phyloP scores from a whole-genome alignment of 495 filamentous ascomycete species.

The Aspergillus leporis region DNA sequence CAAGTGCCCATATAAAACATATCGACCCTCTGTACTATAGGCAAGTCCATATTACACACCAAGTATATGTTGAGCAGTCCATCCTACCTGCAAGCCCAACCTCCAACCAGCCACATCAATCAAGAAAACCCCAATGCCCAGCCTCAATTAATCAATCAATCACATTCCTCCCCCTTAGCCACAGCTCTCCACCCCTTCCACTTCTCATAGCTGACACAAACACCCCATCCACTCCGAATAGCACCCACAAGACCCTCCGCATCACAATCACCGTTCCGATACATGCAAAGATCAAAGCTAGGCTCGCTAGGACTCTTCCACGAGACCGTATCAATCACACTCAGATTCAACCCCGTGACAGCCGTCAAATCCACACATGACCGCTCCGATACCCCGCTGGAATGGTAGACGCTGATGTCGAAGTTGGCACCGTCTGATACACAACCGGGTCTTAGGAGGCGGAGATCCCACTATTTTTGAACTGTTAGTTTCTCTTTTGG shows the following conservation, averaged over 20 bases:
- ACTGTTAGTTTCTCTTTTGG: not conserved
- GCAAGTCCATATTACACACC: too few relatives aligned
- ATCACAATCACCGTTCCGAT: slow-evolving; percentile 18
- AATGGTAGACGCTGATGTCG: slow-evolving; percentile 22
- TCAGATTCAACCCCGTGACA: slow-evolving; percentile 9
- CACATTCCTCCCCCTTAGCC: slow-evolving; percentile 20
- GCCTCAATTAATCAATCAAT: slow-evolving; percentile 8
- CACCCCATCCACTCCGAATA: slow-evolving; percentile 31
- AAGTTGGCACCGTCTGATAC: slow-evolving; percentile 24
- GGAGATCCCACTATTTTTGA: slow-evolving; percentile 33
- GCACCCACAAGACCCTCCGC: slow-evolving; percentile 10
- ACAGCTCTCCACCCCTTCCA: slow-evolving; percentile 30
- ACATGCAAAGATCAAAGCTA: slow-evolving; percentile 31
- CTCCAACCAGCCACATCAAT: too few relatives aligned
- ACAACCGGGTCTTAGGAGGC: slow-evolving; percentile 30
- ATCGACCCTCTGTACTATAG: too few relatives aligned
- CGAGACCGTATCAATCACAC: slow-evolving; percentile 28
- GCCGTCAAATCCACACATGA: slow-evolving; percentile 12
- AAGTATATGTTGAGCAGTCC: not conserved
- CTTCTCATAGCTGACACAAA: slow-evolving; percentile 30
- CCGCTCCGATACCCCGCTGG: slow-evolving; percentile 13
- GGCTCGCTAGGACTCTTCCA: slow-evolving; percentile 29
- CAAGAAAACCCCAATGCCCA: too few relatives aligned
- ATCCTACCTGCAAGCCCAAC: not conserved
- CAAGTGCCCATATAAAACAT: too few relatives aligned